These are phyloP conservation scores for Suillus lakei DNA, from an alignment of 768 basidiomycete genomes.

Conservation along the genomic window DNA sequence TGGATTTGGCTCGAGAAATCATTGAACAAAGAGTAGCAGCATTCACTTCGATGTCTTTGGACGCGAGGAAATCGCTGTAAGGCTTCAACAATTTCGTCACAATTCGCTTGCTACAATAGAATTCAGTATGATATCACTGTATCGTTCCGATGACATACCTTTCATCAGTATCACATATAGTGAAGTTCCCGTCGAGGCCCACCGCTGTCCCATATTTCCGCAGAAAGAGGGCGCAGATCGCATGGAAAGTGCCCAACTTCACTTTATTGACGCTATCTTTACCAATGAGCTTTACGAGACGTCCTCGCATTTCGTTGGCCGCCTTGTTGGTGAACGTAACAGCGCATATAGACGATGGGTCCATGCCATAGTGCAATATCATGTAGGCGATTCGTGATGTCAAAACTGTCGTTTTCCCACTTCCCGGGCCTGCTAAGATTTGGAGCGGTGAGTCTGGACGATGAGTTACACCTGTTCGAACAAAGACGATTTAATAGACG, in stretches of 20 bases:
- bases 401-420: slow-evolving; percentile 76
- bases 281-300: slow-evolving; percentile 72
- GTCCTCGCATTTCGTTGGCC: slow-evolving; percentile 82
- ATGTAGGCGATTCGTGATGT: slow-evolving; percentile 73
- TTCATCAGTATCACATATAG: slow-evolving; percentile 82
- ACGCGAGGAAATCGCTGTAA: slow-evolving; percentile 51
- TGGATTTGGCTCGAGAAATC: slow-evolving; percentile 76
- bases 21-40: slow-evolving; percentile 56
- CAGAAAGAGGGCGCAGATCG: slow-evolving; percentile 73
- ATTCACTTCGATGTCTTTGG: slow-evolving; percentile 55
- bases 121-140: slow-evolving; percentile 10
- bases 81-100: slow-evolving; percentile 61
- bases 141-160: slow-evolving; percentile 46
- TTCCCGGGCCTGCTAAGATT: slow-evolving; percentile 82
- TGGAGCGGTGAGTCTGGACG: slow-evolving; percentile 68
- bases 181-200: slow-evolving; percentile 73
- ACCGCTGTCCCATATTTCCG: slow-evolving; percentile 64
- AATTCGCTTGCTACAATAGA: slow-evolving; percentile 63
- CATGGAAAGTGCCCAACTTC: slow-evolving; percentile 79
- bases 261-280: slow-evolving; percentile 56
- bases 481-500: neutral
- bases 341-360: slow-evolving; percentile 68
- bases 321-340: slow-evolving; percentile 94
- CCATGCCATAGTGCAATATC: slow-evolving; percentile 53
- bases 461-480: slow-evolving; percentile 63